These are phyloP conservation scores for Staphylotrichum longicolle DNA, from an alignment of 495 filamentous ascomycete genomes.

Conservation along the genomic window DNA sequence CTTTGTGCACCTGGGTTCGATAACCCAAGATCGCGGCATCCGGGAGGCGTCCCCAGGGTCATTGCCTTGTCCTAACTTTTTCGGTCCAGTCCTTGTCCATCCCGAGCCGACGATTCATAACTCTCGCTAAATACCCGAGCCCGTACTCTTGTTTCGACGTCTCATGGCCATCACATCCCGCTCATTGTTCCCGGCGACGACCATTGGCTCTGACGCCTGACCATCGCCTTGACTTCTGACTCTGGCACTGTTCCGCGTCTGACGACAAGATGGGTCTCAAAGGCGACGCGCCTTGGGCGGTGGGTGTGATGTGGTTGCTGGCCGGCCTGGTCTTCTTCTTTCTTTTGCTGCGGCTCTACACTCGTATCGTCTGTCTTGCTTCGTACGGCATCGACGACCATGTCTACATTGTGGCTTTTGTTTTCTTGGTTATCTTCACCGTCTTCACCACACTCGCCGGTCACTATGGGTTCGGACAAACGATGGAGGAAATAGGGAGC, in stretches of 20 bases:
- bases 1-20: background rate
- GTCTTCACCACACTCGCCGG: slow-evolving; percentile 32
- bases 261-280: slow-evolving; percentile 15
- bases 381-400: slow-evolving; percentile 37
- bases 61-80: background rate
- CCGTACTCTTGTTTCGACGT: background rate
- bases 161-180: background rate
- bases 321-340: slow-evolving; percentile 18
- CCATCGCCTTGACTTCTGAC: background rate
- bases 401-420: slow-evolving; percentile 30
- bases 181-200: background rate
- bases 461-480: slow-evolving; percentile 38
- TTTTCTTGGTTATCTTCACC: slow-evolving; percentile 35
- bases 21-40: background rate
- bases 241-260: background rate
- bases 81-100: background rate
- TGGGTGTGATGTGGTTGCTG: slow-evolving; percentile 32
- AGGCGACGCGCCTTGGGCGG: slow-evolving; percentile 18
- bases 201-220: background rate
- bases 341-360: slow-evolving; percentile 34
- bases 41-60: slow-evolving; percentile 4
- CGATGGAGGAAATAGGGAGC: slow-evolving; percentile 29
- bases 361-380: slow-evolving; percentile 32
- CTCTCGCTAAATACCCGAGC: background rate
- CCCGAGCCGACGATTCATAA: background rate